Percentiles rank a stretch among this genome's conserved stretches.
Conservation (phyloP, 495 filamentous ascomycete genomes). For the Penicillium ochrochloron region DNA sequence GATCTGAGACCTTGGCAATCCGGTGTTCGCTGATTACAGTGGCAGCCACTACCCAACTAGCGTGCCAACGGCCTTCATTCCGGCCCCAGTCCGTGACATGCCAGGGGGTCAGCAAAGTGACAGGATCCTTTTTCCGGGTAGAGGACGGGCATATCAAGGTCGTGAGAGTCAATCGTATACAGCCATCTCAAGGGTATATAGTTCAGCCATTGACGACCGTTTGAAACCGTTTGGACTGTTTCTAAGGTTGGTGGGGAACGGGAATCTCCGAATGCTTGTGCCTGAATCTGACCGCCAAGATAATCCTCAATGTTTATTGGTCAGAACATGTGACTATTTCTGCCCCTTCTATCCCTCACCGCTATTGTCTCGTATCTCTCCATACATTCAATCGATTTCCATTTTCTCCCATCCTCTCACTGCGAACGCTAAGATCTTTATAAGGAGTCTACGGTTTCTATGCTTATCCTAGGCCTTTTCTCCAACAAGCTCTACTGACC, state of each 20-base stretch:
- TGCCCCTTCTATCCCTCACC: neutral
- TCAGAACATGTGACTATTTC: neutral
- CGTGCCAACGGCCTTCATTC: slow-evolving; percentile 14
- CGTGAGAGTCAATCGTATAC: neutral
- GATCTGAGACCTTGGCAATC: slow-evolving; percentile 25
- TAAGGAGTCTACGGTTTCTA: too few relatives aligned
- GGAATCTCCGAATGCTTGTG: slow-evolving; percentile 4
- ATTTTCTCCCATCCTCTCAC: too few relatives aligned
- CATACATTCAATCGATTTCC: too few relatives aligned
- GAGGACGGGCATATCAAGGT: neutral
- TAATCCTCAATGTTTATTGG: neutral
- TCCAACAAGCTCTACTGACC: too few relatives aligned
- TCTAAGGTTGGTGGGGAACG: neutral
- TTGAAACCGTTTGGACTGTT: neutral
- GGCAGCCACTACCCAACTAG: slow-evolving; percentile 14
- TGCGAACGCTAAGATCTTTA: too few relatives aligned
- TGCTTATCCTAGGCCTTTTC: too few relatives aligned
- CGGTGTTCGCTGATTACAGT: slow-evolving; percentile 27
- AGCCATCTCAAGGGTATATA: neutral
- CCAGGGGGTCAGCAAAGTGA: slow-evolving; percentile 7
- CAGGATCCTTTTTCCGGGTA: neutral
- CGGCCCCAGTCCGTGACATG: slow-evolving; percentile 14
- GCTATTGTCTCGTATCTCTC: neutral
- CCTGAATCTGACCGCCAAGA: neutral
- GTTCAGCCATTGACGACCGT: neutral